Percentiles rank a stretch among this genome's conserved stretches.
phyloP scores from a whole-genome alignment of 768 basidiomycete genomes.

The Butyriboletus loyo region DNA sequence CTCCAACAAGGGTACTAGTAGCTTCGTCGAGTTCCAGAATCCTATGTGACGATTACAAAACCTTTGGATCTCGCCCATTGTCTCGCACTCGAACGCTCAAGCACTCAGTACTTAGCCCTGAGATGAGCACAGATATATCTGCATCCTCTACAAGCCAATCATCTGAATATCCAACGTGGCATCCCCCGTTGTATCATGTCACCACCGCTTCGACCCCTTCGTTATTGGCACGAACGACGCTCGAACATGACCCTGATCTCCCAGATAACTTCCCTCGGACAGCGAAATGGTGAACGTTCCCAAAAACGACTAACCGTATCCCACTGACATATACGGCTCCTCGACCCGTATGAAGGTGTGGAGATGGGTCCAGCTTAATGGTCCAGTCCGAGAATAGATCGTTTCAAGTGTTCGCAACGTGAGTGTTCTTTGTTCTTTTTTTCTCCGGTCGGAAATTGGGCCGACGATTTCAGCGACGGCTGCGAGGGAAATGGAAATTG shows the following conservation, averaged over 20 bases:
- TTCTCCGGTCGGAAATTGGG: not conserved
- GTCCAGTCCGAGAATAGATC: conserved; percentile 69
- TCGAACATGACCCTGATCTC: conserved; percentile 23
- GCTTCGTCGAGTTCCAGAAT: too few species aligned
- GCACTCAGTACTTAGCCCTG: too few species aligned
- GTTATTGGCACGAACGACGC: conserved; percentile 7
- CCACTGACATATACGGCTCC: not conserved
- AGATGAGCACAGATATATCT: not conserved
- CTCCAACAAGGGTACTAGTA: too few species aligned
- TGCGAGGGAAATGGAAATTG: not conserved
- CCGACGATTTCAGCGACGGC: not conserved
- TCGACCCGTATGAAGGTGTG: conserved; percentile 48
- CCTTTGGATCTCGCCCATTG: too few species aligned
- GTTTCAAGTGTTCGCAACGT: conserved; percentile 56
- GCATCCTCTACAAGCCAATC: not conserved
- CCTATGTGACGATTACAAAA: too few species aligned
- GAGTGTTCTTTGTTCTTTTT: not conserved
- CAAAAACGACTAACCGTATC: not conserved
- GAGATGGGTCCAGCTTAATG: conserved; percentile 68
- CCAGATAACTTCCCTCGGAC: conserved; percentile 50
- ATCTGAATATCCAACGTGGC: conserved; percentile 23
- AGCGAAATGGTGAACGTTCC: conserved; percentile 50
- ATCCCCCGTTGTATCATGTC: conserved; percentile 31
- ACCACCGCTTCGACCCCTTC: conserved; percentile 11
- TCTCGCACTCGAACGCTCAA: too few species aligned